A percentile compares a stretch with the other conserved stretches of the same genome.
phyloP scores from a whole-genome alignment of 1,139 yeast genomes.

The Yamadazyma triangularis region DNA sequence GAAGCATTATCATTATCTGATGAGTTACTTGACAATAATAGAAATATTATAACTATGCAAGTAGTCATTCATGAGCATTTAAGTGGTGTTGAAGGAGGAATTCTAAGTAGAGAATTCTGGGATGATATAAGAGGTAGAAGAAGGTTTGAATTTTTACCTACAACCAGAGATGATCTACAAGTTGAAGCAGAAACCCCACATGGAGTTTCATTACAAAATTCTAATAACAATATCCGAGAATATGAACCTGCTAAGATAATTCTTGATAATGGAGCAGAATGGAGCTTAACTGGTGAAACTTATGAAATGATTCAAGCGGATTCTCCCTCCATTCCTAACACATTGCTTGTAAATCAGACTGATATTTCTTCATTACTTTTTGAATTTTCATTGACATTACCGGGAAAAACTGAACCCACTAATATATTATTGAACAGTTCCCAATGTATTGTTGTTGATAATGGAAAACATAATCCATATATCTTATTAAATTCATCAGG shows the following conservation, averaged over 20 bases:
- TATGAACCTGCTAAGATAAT: constrained; percentile 22
- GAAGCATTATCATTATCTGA: constrained; percentile 13
- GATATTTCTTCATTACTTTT: constrained; percentile 19
- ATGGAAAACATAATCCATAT: constrained; percentile 32
- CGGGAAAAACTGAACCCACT: constrained; percentile 9
- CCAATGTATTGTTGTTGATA: constrained; percentile 42
- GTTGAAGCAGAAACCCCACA: neutral
- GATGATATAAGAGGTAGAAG: constrained; percentile 21
- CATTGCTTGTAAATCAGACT: constrained; percentile 19
- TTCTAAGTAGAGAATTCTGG: constrained; percentile 25
- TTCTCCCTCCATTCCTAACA: too few species aligned
- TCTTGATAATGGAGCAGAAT: constrained; percentile 19
- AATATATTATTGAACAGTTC: constrained; percentile 28
- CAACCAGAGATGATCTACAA: constrained; percentile 1
- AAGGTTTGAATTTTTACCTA: constrained; percentile 22
- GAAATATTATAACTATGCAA: constrained; percentile 13
- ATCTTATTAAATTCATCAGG: constrained; percentile 35
- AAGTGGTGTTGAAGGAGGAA: constrained; percentile 20
- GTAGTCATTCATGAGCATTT: constrained; percentile 10
- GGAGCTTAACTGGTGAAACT: constrained; percentile 24
- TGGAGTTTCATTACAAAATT: neutral
- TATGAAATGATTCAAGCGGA: constrained; percentile 18
- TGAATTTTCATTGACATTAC: constrained; percentile 16
- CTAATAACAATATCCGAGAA: constrained; percentile 8
- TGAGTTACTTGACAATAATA: constrained; percentile 8